Evolutionary conservation across 2,329 filamentous ascomycete genomes (phyloP).

Genomic region (Cladosporium sp.): DNA sequence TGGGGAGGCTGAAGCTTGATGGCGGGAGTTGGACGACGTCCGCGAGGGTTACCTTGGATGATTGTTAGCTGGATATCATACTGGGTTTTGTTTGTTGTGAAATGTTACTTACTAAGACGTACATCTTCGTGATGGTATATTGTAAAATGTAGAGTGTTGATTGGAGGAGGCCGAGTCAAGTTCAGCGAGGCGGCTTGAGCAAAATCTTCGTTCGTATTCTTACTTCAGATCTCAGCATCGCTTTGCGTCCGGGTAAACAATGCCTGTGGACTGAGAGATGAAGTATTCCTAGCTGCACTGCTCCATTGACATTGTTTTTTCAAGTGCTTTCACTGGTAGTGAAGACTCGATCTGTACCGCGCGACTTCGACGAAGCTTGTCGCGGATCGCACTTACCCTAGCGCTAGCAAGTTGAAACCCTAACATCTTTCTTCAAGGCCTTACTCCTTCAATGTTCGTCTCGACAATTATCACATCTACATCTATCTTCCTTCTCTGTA

Average conservation of each 20-base stretch:
- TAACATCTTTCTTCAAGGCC: not conserved
- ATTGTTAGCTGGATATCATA: not conserved
- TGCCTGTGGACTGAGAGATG: not conserved
- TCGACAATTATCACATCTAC: not conserved
- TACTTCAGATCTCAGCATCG: not conserved
- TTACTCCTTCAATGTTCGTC: not conserved
- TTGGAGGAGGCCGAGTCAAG: conserved; percentile 1
- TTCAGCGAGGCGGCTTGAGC: conserved; percentile 11
- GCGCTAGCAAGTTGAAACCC: not conserved
- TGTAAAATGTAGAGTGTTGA: not conserved
- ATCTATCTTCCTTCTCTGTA: not conserved
- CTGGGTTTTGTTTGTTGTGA: not conserved
- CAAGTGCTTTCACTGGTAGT: not conserved
- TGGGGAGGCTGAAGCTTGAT: conserved; percentile 81
- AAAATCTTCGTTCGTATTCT: conserved; percentile 9
- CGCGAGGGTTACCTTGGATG: conserved; percentile 79
- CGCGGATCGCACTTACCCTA: not conserved
- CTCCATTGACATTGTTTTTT: not conserved
- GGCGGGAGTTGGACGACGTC: conserved; percentile 93
- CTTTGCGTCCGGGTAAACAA: not conserved
- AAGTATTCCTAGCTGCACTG: not conserved
- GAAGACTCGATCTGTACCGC: not conserved
- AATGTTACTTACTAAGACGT: conserved; percentile 39
- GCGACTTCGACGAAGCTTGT: conserved; percentile 1
- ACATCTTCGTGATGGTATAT: conserved; percentile 31